A percentile compares a stretch with the other conserved stretches of the same genome.
Conservation (phyloP, 352 stramenopile species). For the Halophytophthora batemanensis region DNA sequence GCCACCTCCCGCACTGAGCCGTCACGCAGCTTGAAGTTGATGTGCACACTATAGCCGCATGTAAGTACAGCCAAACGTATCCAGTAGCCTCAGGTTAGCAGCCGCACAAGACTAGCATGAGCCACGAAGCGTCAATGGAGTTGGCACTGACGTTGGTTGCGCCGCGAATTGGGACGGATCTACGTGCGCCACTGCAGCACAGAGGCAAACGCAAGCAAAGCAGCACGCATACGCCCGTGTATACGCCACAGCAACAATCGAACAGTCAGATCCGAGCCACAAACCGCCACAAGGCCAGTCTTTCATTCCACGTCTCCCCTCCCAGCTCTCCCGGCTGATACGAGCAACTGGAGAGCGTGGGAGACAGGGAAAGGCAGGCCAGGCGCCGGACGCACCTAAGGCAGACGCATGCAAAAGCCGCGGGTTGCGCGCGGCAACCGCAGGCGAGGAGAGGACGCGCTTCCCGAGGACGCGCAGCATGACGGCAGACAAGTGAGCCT, state of each 20-base stretch:
- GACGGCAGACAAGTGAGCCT: neutral
- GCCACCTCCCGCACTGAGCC: constrained; percentile 55
- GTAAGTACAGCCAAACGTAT: neutral
- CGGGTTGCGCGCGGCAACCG: neutral
- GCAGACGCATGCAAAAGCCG: constrained; percentile 47
- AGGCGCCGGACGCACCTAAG: constrained; percentile 16
- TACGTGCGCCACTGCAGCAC: constrained; percentile 37
- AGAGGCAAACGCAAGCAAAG: no score
- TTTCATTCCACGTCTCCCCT: no score
- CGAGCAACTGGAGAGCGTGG: no score
- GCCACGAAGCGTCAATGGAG: neutral
- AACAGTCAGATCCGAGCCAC: no score
- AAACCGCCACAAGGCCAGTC: no score
- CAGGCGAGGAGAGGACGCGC: constrained; percentile 15
- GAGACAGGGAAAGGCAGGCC: no score
- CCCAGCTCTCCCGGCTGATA: no score
- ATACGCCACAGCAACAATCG: no score
- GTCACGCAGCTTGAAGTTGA: constrained; percentile 72
- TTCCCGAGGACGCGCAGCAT: constrained; percentile 35
- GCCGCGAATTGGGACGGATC: constrained; percentile 55
- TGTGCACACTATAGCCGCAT: constrained; percentile 43
- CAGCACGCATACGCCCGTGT: no score
- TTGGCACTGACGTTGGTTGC: constrained; percentile 52
- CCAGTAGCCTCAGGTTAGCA: neutral
- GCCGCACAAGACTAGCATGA: constrained; percentile 1